Base-by-base conservation (phyloP, 352 stramenopile genomes). In the Globisporangium polare region DNA sequence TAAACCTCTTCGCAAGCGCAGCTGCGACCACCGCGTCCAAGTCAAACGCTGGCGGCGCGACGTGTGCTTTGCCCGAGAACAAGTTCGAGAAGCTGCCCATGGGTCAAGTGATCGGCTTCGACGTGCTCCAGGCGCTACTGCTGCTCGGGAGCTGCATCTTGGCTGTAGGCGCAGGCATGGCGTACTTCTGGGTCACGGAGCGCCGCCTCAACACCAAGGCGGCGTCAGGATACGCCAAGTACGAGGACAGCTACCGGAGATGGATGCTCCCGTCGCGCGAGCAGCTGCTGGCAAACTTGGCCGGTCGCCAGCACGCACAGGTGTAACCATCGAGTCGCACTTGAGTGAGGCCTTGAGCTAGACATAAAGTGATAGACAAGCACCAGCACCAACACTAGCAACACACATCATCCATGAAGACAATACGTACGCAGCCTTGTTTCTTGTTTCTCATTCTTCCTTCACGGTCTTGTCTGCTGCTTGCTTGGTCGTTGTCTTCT, bases 251-350 rank as follows among this genome's bases (percentile, higher is more conserved):
- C 63, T 89, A 79, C 62, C 70, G 72, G 20, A 76, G 79, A 2
- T 93, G 83, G 83, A 49, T 88, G 22, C 59, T 93, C 50, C 83
- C 83, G 0, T 75, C 81, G 3, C 80, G 79, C n/a, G 78, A 89
- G 26, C 80, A 93, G 60, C 77, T 90, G 24, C 61, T 75, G 1
- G 62, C 65, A 18, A 69, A 68, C n/a, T 58, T 83, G 29, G 67
- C 65, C 17, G 31, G 53, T 22, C 53, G 53, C 24, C 52, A 42
- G 43, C 35, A 24, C 31, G 49, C 49, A 18, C 46, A 59, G 49
- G 39, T 57, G 67, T 61, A 75, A 59, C n/a, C 4, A 39, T 12
- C 33, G 33, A 39, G 33, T 39, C 33, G 33, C 33, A 39, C 29
- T 33, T 33, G 29, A 33, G 5, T 26, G 13, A 22, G 39, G n/a